Percentiles rank a stretch among this genome's conserved stretches.
These are phyloP conservation scores for Pseudogymnoascus sp. DNA, from an alignment of 2,329 filamentous ascomycete species.

Conservation along the genomic window DNA sequence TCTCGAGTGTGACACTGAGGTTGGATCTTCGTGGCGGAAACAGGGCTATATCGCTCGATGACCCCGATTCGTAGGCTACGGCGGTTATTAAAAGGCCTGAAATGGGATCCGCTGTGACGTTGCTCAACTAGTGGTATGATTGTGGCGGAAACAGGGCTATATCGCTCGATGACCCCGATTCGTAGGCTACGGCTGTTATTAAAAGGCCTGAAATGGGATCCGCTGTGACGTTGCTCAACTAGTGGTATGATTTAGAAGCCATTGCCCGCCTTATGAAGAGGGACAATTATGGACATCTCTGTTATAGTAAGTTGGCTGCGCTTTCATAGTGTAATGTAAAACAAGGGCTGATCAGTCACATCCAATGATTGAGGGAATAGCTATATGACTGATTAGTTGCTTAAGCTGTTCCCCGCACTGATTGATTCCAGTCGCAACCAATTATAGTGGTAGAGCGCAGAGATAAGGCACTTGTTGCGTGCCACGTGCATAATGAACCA, in stretches of 20 bases:
- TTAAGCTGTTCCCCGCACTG: neutral
- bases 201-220: neutral
- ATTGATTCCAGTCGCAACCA: neutral
- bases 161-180: neutral
- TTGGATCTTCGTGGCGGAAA: neutral
- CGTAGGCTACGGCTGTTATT: neutral
- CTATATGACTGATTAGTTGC: neutral
- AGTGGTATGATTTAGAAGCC: too few relatives aligned
- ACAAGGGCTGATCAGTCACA: neutral
- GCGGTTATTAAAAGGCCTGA: neutral
- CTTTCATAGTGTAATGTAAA: neutral
- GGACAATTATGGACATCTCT: too few relatives aligned
- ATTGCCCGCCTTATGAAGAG: too few relatives aligned
- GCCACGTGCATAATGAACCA: neutral
- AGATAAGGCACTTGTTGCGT: neutral
- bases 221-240: too few relatives aligned
- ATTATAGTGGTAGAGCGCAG: neutral
- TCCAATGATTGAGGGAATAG: neutral
- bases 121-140: too few relatives aligned
- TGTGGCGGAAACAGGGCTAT: too few relatives aligned
- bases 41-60: neutral
- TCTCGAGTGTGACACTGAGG: neutral
- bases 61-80: neutral
- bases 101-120: neutral
- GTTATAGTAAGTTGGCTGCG: too few relatives aligned